Conservation (phyloP, 2,329 filamentous ascomycete species). For the Thelonectria olida region DNA sequence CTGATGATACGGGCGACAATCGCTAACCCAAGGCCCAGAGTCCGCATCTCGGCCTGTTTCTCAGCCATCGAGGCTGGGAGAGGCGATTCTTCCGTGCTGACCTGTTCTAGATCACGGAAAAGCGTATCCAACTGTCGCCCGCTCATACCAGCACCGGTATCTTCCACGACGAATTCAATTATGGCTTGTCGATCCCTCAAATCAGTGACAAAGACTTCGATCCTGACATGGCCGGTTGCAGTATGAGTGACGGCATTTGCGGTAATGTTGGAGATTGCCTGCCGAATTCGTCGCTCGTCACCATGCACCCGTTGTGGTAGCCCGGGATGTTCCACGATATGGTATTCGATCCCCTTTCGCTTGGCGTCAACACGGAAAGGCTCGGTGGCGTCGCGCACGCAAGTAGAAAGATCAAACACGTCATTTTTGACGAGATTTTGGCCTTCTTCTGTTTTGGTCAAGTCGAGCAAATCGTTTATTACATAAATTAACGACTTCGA, state of each 20-base stretch:
- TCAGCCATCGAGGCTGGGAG: constrained; percentile 37
- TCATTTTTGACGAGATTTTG: constrained; percentile 83
- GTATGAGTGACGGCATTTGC: constrained; percentile 89
- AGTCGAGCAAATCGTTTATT: constrained; percentile 89
- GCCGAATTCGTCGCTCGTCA: constrained; percentile 81
- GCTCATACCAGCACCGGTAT: constrained; percentile 80
- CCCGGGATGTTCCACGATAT: constrained; percentile 72
- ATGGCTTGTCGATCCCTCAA: constrained; percentile 63
- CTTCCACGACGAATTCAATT: constrained; percentile 78
- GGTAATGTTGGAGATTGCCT: constrained; percentile 83
- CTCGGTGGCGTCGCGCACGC: constrained; percentile 80
- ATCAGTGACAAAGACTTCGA: constrained; percentile 74
- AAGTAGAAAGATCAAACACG: constrained; percentile 75
- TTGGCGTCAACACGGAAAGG: constrained; percentile 78
- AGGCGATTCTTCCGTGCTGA: constrained; percentile 56
- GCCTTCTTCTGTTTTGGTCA: constrained; percentile 89
- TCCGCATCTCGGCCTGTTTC: constrained; percentile 49
- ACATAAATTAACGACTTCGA: constrained; percentile 94
- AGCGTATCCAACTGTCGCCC: constrained; percentile 65
- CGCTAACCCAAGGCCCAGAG: constrained; percentile 84
- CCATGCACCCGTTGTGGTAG: constrained; percentile 78
- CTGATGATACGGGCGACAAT: constrained; percentile 85
- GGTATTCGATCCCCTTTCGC: constrained; percentile 78
- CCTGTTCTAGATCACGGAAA: constrained; percentile 68
- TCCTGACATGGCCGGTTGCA: constrained; percentile 68